Base-by-base conservation (phyloP, 805 yeast genomes). In the Kazachstania bromeliacearum region DNA sequence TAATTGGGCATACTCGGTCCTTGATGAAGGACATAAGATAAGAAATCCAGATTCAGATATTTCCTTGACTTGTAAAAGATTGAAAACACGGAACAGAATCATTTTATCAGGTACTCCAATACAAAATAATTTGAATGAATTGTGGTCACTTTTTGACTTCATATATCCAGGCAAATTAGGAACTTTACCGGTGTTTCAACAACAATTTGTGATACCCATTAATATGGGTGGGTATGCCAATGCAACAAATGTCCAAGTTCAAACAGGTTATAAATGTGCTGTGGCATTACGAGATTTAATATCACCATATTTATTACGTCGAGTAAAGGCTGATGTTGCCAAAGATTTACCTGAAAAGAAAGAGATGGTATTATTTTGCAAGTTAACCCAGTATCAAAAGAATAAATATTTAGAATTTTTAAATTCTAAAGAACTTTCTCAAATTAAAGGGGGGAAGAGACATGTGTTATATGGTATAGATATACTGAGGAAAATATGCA, bases 211-310 rank as follows among this genome's bases (percentile, higher is more conserved):
- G 2, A 67, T 79, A 5, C 98, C 98, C 0, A 92, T 92, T 31
- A 89, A 87, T 51, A 70, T 84, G 55, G 98, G 98, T n/a, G 98
- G 98, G 0, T 92, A 92, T 60, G 95, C 98, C 1, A 92, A 89
- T 63, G 97, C 98, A 0, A 77, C 94, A 1, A 92, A 92, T 55
- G 74, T 92, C 3, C 96, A 92, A 55, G 97, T 92, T 0, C 96
- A 89, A 53, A 79, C 96, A 1, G 96, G 96, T 2, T 88, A 85
- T 53, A 85, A 85, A 55, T 92, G 97, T 63, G 98, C 98, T 0
- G 92, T 88, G 4, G 79, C 89, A 2, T 62, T 92, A 35, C 67
- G 95, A 34, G 95, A 92, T 48, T 60, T 89, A 46, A 85, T 92
- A 8, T 76, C 95, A 3, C 98, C 98, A 0, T 92, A 87, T 56